Evolutionary conservation across 2,329 filamentous ascomycete species (phyloP).

Genomic region (Verticillium tricorpus): DNA sequence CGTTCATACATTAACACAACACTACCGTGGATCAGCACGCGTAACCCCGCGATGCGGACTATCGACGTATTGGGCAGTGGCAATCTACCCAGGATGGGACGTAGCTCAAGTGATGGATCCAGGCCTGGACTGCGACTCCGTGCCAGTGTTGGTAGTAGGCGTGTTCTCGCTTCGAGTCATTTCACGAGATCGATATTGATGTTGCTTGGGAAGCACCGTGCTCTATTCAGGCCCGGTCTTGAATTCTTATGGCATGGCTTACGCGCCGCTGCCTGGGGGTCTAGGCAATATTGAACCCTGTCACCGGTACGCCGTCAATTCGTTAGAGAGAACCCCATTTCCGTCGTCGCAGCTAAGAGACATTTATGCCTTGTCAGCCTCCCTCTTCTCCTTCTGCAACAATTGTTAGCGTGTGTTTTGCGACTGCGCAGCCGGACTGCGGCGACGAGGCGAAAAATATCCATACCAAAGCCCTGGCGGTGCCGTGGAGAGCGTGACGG

Average conservation of each 20-base stretch:
- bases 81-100: too few species aligned
- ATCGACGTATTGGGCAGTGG: too few species aligned
- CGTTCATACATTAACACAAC: too few species aligned
- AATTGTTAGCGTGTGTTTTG: slow-evolving; percentile 13
- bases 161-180: not conserved
- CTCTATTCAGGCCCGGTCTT: not conserved
- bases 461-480: slow-evolving; percentile 92
- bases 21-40: too few species aligned
- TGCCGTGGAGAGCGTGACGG: slow-evolving; percentile 98
- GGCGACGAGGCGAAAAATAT: not conserved
- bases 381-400: slow-evolving; percentile 2
- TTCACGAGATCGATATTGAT: not conserved
- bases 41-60: too few species aligned
- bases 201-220: not conserved
- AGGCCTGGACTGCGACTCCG: too few species aligned
- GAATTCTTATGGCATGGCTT: not conserved
- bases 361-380: not conserved
- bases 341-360: not conserved
- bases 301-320: not conserved
- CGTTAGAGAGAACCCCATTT: not conserved
- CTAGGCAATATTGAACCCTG: not conserved
- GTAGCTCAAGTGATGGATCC: too few species aligned
- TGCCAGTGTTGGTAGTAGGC: too few species aligned
- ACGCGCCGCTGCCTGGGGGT: not conserved
- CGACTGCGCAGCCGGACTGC: slow-evolving; percentile 19